phyloP scores from a whole-genome alignment of 2,329 filamentous ascomycete species.

The Helotiales sp. region DNA sequence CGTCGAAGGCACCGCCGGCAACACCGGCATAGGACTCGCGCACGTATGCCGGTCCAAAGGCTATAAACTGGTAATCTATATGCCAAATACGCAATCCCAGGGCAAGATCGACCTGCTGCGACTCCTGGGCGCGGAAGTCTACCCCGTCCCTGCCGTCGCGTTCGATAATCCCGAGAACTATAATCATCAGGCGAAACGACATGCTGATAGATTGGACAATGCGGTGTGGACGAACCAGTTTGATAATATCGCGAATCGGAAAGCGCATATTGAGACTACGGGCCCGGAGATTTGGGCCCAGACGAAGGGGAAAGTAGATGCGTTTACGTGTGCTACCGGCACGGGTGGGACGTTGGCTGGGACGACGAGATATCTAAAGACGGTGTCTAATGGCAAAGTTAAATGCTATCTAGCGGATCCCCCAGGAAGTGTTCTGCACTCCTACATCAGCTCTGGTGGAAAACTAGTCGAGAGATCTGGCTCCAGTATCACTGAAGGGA shows the following conservation, averaged over 20 bases:
- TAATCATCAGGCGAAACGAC: slow-evolving; percentile 91
- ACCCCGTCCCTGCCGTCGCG: slow-evolving; percentile 92
- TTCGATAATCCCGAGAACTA: slow-evolving; percentile 97
- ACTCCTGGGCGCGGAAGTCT: slow-evolving; percentile 90
- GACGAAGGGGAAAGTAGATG: slow-evolving; percentile 83
- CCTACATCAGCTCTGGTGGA: slow-evolving; percentile 85
- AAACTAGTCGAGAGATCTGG: slow-evolving; percentile 81
- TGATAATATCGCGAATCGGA: slow-evolving; percentile 92
- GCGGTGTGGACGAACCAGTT: slow-evolving; percentile 99
- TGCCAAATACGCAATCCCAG: slow-evolving; percentile 98
- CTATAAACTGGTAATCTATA: slow-evolving; percentile 97
- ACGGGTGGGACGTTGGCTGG: slow-evolving; percentile 92
- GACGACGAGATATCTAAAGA: slow-evolving; percentile 86
- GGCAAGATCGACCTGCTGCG: slow-evolving; percentile 95
- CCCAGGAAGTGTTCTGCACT: slow-evolving; percentile 90
- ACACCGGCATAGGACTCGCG: slow-evolving; percentile 96
- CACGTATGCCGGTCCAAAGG: slow-evolving; percentile 93
- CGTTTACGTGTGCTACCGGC: slow-evolving; percentile 93
- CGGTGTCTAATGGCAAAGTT: slow-evolving; percentile 75
- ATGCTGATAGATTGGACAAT: slow-evolving; percentile 84
- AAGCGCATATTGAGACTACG: slow-evolving; percentile 94
- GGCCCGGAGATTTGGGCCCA: slow-evolving; percentile 97
- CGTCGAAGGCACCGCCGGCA: slow-evolving; percentile 95
- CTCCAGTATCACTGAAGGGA: slow-evolving; percentile 94
- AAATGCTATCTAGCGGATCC: slow-evolving; percentile 93